These are phyloP conservation scores for Mycotypha africana DNA, from an alignment of 371 early-diverging fungal genomes.

Conservation along the genomic window DNA sequence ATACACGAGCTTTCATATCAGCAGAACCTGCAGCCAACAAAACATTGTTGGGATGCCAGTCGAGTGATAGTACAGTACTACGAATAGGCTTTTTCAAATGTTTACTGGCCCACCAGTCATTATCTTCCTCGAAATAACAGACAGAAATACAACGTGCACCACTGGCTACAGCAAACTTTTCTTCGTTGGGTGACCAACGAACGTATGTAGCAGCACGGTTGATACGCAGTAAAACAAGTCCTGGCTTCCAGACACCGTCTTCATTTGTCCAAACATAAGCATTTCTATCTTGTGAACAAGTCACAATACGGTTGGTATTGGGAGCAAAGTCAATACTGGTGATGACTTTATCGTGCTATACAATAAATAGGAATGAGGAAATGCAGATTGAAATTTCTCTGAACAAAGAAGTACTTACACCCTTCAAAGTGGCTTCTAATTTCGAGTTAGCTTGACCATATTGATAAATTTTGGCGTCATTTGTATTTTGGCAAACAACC, in stretches of 20 bases:
- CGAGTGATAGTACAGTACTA: slow-evolving; percentile 84
- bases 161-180: slow-evolving; percentile 97
- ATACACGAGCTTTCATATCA: slow-evolving; percentile 95
- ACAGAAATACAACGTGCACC: slow-evolving; percentile 88
- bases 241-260: slow-evolving; percentile 81
- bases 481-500: slow-evolving; percentile 85
- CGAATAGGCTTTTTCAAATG: slow-evolving; percentile 93
- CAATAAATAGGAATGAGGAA: background rate
- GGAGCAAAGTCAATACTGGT: slow-evolving; percentile 97
- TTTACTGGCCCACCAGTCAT: slow-evolving; percentile 96
- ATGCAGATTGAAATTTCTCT: background rate
- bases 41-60: slow-evolving; percentile 97
- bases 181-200: slow-evolving; percentile 93
- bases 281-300: slow-evolving; percentile 97
- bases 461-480: slow-evolving; percentile 85
- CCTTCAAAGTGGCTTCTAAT: slow-evolving; percentile 66
- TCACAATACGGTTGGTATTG: slow-evolving; percentile 90
- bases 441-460: slow-evolving; percentile 58
- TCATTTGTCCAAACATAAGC: slow-evolving; percentile 96
- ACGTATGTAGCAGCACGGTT: slow-evolving; percentile 96
- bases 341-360: slow-evolving; percentile 92
- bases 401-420: slow-evolving; percentile 37
- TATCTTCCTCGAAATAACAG: slow-evolving; percentile 94
- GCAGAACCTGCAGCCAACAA: slow-evolving; percentile 91
- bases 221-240: slow-evolving; percentile 90